A percentile compares a stretch with the other conserved stretches of the same genome.
Evolutionary conservation across 164 flowering plant species (phyloP).

Genomic region (Magnolia kwangsiensis): DNA sequence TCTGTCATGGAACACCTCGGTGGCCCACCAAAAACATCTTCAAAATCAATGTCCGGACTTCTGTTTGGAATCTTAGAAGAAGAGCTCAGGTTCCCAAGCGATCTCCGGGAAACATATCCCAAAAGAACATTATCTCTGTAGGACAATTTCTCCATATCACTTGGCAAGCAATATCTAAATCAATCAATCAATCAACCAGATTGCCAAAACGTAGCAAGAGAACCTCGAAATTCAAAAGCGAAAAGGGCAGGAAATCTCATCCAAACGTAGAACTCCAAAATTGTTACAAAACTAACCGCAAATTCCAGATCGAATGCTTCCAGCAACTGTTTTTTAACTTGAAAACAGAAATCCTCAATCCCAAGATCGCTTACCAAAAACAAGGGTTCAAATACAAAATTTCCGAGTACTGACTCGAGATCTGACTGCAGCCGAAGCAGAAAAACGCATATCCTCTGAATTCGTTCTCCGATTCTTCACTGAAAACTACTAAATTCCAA

Average conservation of each 20-base stretch:
- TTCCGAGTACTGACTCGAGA: background rate
- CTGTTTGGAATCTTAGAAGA: constrained; percentile 17
- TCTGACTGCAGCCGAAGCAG: background rate
- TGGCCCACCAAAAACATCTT: constrained; percentile 94
- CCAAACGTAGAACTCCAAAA: background rate
- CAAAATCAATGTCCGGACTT: constrained; percentile 62
- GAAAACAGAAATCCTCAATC: background rate
- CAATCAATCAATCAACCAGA: constrained; percentile 4
- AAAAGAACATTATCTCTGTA: constrained; percentile 36
- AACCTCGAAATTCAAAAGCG: background rate
- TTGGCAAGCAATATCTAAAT: background rate
- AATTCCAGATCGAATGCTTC: background rate
- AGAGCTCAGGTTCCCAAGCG: constrained; percentile 14
- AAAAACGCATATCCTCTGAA: background rate
- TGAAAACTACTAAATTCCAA: background rate
- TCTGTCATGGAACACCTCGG: constrained; percentile 67
- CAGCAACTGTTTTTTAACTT: background rate
- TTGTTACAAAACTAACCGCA: background rate
- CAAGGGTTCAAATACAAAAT: background rate
- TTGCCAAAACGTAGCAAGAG: background rate
- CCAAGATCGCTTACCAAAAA: background rate
- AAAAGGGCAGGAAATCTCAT: constrained; percentile 3
- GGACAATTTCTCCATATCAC: constrained; percentile 46
- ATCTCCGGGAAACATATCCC: constrained; percentile 30
- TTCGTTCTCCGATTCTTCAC: background rate